Percentiles rank a stretch among this genome's conserved stretches.
Evolutionary conservation across 257 asterid genomes (phyloP).

Genomic region (Echites panduratus): DNA sequence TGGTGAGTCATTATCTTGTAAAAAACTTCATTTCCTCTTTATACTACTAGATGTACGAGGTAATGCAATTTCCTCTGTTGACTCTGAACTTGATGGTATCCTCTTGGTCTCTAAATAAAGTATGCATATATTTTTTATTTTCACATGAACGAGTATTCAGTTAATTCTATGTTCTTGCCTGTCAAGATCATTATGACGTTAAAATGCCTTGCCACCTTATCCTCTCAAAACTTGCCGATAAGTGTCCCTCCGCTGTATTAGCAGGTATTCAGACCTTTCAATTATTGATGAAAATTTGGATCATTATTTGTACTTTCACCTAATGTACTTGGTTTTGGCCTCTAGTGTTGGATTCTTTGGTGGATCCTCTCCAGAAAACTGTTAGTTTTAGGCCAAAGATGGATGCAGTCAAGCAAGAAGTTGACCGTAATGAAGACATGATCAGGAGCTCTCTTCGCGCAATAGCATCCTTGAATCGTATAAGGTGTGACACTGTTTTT

Average conservation of each 20-base stretch:
- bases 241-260: conserved; percentile 97
- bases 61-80: background rate
- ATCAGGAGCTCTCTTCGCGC: conserved; percentile 92
- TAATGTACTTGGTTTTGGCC: conserved; percentile 12
- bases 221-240: conserved; percentile 92
- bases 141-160: background rate
- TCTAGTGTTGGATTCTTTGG: conserved; percentile 91
- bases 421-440: conserved; percentile 99
- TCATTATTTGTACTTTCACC: background rate
- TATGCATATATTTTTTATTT: background rate
- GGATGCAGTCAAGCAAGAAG: conserved; percentile 98
- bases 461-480: conserved; percentile 85
- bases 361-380: conserved; percentile 90
- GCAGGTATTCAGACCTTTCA: conserved; percentile 56
- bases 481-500: conserved; percentile 42
- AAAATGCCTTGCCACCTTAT: conserved; percentile 99
- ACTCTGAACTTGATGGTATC: background rate
- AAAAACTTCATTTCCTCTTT: background rate
- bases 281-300: background rate
- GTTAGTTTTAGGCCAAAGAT: conserved; percentile 82
- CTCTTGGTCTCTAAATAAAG: background rate
- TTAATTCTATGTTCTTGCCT: conserved; percentile 10
- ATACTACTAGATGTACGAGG: background rate
- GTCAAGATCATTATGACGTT: conserved; percentile 94
- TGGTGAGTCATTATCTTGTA: conserved; percentile 45